Base-by-base conservation (phyloP, 2,329 filamentous ascomycete genomes). In the Pseudocercospora cruenta region DNA sequence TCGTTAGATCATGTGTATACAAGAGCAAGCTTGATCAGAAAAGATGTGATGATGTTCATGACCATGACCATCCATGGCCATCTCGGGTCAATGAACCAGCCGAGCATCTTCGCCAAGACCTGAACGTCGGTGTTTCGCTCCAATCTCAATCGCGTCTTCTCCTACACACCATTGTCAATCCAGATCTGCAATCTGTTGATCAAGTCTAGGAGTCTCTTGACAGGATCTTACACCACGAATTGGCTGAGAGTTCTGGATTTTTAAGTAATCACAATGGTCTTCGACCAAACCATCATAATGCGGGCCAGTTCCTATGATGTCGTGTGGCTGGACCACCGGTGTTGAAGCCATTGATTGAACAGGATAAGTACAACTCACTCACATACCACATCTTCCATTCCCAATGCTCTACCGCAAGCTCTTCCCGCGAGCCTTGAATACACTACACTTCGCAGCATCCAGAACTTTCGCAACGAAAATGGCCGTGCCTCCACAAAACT, bases 401-500 rank as follows among this genome's bases (percentile, higher is more conserved):
- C 14, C 57, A 39, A 59, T 59, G 57, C 33, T 59, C 26, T 43
- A 7, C n/a, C 57, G 39, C 31, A 39, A 26, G 33, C 33, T 59
- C n/a, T 26, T 59, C 26, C 57, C 57, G 7, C 21, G 33, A 26
- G 36, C 57, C 33, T 26, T 28, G 7, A 43, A 9, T 7, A 26
- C 31, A 8, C 19, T 45, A 16, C 39, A 21, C 8, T 14, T 59
- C 19, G 21, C 26, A 5, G 2, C 57, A n/a, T 45, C 39, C 19
- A 45, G 57, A 59, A 22, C 33, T 6, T 45, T 43, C 19, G 39
- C 33, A 22, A 59, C 28, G 4, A 59, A 39, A 21, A 26, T 33
- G 21, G 58, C 58, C 31, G n/a, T 58, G 5, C 58, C 63, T 10
- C 51, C 58, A 33, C 58, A 65, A 36, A 28, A 62, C 55, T 74